phyloP scores from a whole-genome alignment of 192 early-diverging fungal species.

The Diversispora epigaea region DNA sequence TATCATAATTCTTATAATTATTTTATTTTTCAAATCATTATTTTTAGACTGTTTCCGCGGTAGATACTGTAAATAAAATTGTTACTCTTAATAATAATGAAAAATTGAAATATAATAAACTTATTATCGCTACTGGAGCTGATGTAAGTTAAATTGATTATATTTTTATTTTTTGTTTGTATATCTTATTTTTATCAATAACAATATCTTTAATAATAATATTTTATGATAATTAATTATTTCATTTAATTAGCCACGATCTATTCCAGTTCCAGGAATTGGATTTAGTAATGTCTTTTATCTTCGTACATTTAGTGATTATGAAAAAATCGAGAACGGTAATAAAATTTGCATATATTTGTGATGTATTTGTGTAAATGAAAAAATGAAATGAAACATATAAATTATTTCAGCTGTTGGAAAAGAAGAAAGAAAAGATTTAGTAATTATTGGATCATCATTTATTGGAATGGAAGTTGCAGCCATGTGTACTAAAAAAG shows the following conservation, averaged over 20 bases:
- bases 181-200: background rate
- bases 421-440: constrained; percentile 42
- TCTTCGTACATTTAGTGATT: constrained; percentile 45
- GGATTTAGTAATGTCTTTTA: constrained; percentile 54
- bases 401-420: constrained; percentile 22
- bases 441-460: constrained; percentile 59
- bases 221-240: background rate
- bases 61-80: constrained; percentile 43
- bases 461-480: constrained; percentile 67
- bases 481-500: constrained; percentile 40
- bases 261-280: constrained; percentile 46
- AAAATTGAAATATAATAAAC: constrained; percentile 40
- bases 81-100: constrained; percentile 45
- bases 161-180: background rate
- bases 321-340: constrained; percentile 42
- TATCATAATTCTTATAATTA: background rate
- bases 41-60: constrained; percentile 31
- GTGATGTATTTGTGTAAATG: background rate
- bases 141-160: constrained; percentile 35
- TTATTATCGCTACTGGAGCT: constrained; percentile 60
- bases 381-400: background rate
- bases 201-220: background rate
- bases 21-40: background rate
- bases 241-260: constrained; percentile 38
- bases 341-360: background rate